Evolutionary conservation across 345 rosid genomes (phyloP), one percentile per base, ranked within the genome.

Genomic region (Acer negundo): DNA sequence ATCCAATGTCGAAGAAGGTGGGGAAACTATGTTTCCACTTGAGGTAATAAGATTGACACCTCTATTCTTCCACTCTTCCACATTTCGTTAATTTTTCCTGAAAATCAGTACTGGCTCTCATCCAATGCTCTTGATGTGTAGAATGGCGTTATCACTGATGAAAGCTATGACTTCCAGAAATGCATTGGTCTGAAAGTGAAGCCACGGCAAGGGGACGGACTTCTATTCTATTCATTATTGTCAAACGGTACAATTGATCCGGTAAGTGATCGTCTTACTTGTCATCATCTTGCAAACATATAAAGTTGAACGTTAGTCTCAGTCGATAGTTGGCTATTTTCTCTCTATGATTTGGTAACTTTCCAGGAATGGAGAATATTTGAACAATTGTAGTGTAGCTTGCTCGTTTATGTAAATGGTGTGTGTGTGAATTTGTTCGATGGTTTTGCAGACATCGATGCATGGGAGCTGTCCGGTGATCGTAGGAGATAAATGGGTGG

Each of bases 401-500:
- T 35, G 53, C 5, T 16, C 16, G 17, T 35, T 70, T 71, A 12
- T 28, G 15, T 16, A 23, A 64, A 69, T 23, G 49, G 26, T 51
- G 75, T 58, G 31, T 3, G 38, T 35, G 38, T 35, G 38, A 35
- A 38, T 62, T 69, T 71, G 55, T 69, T 59, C 16, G 38, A 42
- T 75, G 67, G 46, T 78, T 80, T 73, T 78, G 85, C 87, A 91
- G 98, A 86, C 91, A 75, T 93, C 98, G 10, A 89, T 93, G 77
- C 98, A 93, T 58, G 98, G 98, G 73, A 93, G 98, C 82, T 93
- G 97, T 74, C 91, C 97, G 0, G 97, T 93, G 59, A 82, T 81
- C 74, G 84, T 79, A 73, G 98, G 98, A 72, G 89, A 93, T 88
- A 93, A 93, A 83, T 93, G 98, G 98, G 97, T 91, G 67, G 98